phyloP scores from a whole-genome alignment of 441 rosid species.

The Jatropha podagrica region DNA sequence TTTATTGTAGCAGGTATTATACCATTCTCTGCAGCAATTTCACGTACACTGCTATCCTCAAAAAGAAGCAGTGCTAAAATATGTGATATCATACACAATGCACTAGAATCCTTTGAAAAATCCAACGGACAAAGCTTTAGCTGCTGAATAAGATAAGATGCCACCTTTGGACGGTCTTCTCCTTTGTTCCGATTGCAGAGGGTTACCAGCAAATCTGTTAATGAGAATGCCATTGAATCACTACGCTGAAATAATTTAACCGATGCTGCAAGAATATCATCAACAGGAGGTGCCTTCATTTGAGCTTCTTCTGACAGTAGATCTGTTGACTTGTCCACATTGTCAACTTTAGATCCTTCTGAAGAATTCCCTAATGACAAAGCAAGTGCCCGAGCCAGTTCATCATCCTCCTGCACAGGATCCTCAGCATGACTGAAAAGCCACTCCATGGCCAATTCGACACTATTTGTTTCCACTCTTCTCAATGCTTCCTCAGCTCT shows the following conservation, averaged over 20 bases:
- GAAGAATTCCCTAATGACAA: conserved; percentile 92
- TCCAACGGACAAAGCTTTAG: conserved; percentile 76
- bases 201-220: conserved; percentile 87
- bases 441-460: conserved; percentile 99
- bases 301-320: conserved; percentile 51
- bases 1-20: conserved; percentile 63
- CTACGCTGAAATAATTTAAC: conserved; percentile 77
- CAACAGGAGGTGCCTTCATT: conserved; percentile 55
- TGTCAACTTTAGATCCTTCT: conserved; percentile 76
- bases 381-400: conserved; percentile 96
- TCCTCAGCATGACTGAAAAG: conserved; percentile 83
- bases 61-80: conserved; percentile 73
- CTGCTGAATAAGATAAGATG: conserved; percentile 80
- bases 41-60: conserved; percentile 79
- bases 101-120: conserved; percentile 66
- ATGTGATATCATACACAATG: conserved; percentile 82
- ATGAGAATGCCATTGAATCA: conserved; percentile 67
- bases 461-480: conserved; percentile 93
- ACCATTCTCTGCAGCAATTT: conserved; percentile 82
- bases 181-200: conserved; percentile 83
- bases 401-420: conserved; percentile 98
- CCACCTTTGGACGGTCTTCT: conserved; percentile 58
- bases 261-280: conserved; percentile 81
- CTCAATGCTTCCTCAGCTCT: conserved; percentile 97
- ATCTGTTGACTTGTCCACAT: conserved; percentile 67